Evolutionary conservation across 208 protist species (phyloP).

Genomic region (Trypanosoma avium): DNA sequence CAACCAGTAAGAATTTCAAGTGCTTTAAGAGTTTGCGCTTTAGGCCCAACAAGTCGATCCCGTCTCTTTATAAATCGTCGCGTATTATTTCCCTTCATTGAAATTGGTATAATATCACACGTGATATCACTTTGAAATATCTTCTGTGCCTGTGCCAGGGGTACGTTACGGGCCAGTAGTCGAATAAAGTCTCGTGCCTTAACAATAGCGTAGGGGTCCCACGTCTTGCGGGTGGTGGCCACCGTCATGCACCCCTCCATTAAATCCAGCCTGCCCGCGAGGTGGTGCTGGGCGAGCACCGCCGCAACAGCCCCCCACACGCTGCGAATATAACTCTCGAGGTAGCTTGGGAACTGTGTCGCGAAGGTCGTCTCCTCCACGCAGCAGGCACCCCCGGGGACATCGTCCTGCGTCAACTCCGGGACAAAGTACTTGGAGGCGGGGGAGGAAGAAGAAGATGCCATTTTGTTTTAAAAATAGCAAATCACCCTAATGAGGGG

Average conservation of each 20-base stretch:
- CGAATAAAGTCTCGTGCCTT: conserved; percentile 99
- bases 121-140: conserved; percentile 97
- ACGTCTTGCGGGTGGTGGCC: conserved; percentile 97
- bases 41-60: conserved; percentile 98
- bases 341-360: conserved; percentile 98
- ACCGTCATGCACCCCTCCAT: conserved; percentile 98
- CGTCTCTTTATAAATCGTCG: conserved; percentile 99
- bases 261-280: conserved; percentile 95
- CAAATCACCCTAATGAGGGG: neutral
- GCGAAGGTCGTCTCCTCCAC: conserved; percentile 96
- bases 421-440: conserved; percentile 82
- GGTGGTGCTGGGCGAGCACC: conserved; percentile 89
- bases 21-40: conserved; percentile 97
- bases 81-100: conserved; percentile 93
- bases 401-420: conserved; percentile 80
- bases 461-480: conserved; percentile 10
- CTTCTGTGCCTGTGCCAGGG: conserved; percentile 95
- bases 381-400: conserved; percentile 88
- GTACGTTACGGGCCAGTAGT: conserved; percentile 96
- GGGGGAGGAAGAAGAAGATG: conserved; percentile 39
- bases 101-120: conserved; percentile 99
- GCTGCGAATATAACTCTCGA: conserved; percentile 97
- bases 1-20: conserved; percentile 98
- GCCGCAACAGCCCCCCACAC: conserved; percentile 94
- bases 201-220: conserved; percentile 98